Conservation (phyloP, 345 rosid species). For the Eucalyptus globulus region DNA sequence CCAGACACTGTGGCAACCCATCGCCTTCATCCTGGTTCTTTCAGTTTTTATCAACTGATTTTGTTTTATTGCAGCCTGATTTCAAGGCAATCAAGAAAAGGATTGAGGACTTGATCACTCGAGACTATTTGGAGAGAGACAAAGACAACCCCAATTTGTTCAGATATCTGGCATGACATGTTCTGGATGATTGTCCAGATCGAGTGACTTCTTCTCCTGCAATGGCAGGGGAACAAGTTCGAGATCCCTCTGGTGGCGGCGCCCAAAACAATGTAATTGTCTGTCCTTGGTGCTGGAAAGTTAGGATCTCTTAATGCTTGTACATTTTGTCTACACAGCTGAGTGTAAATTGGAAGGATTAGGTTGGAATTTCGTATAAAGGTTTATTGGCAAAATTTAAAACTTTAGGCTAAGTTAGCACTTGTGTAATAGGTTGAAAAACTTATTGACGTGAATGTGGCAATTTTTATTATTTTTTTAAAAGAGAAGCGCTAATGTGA, state of each 20-base stretch:
- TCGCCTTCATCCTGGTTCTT: neutral
- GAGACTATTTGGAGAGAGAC: conserved; percentile 91
- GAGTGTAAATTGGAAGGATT: neutral
- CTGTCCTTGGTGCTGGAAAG: neutral
- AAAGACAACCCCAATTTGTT: conserved; percentile 54
- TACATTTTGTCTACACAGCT: neutral
- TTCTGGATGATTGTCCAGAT: neutral
- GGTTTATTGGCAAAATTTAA: neutral
- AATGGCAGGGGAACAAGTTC: neutral
- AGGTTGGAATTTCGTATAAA: neutral
- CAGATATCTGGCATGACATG: conserved; percentile 53
- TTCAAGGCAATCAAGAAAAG: conserved; percentile 90
- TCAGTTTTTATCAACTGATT: neutral
- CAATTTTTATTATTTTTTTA: neutral
- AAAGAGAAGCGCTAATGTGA: neutral
- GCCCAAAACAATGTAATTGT: neutral
- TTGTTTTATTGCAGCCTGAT: conserved; percentile 61
- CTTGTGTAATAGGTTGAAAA: accelerated
- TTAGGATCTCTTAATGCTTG: neutral
- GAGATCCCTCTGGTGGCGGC: neutral
- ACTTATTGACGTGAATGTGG: neutral
- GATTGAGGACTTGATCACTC: conserved; percentile 82
- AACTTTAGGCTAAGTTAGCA: neutral
- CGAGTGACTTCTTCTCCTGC: neutral
- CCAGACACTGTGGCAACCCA: neutral